Base-by-base conservation (phyloP, 495 filamentous ascomycete genomes). In the Filosporella fistucella region DNA sequence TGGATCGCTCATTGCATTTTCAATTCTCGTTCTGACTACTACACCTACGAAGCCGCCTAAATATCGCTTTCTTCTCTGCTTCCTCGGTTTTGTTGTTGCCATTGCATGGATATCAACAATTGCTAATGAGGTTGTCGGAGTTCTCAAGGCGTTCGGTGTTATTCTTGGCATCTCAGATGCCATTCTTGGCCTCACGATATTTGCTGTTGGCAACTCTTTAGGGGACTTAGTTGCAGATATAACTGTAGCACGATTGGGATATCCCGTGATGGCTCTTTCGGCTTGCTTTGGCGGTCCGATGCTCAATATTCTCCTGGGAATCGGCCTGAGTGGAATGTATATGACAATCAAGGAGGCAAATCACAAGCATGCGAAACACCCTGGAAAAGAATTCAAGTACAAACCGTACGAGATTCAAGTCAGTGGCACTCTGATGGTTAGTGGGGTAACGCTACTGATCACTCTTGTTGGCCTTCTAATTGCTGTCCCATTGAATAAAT, bases 221-320 rank as follows among this genome's bases (percentile, higher is more conserved):
- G 91, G 94, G 10, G 94, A 99, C 58, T 71, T 99, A 1, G 90
- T 99, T 3, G 90, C 94, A 6, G 88, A 99, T 54, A 82, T 96
- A 46, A 99, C 94, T 0, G 86, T 99, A 28, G 94, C 94, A 9
- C 72, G 87, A 12, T 75, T 97, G 0, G 93, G 94, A 1, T 96
- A 90, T 65, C 94, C 94, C 0, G 90, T 97, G 33, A 99, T 99
- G 94, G 94, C 94, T 7, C 73, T 99, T 54, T 82, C 81, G 1
- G 94, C 94, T 22, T 99, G 94, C 59, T 97, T 97, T 57, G 94
- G 94, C 13, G 94, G 94, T 0, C 94, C 94, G 0, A 89, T 99
- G 88, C 76, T 99, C 20, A 99, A 99, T 58, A 99, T 99, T 44
- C 68, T 99, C 0, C 79, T 99, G 11, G 94, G 94, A 0, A 89